phyloP scores from a whole-genome alignment of 108 stramenopile species.

The Chaetoceros tenuissimus region DNA sequence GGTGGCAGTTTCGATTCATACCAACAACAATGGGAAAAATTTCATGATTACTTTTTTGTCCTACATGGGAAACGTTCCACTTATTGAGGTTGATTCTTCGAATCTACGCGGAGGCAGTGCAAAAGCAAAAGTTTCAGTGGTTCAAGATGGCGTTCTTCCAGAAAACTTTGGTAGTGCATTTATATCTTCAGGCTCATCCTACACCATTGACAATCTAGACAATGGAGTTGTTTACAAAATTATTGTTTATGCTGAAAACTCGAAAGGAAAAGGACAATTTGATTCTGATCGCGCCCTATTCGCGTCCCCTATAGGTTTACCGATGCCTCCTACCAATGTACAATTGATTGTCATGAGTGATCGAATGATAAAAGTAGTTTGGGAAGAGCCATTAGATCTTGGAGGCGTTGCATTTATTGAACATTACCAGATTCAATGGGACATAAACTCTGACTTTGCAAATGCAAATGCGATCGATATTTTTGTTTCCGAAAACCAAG shows the following conservation, averaged over 20 bases:
- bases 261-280: conserved; percentile 46
- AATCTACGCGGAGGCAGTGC: conserved; percentile 64
- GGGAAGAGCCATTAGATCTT: conserved; percentile 37
- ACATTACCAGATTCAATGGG: conserved; percentile 72
- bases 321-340: conserved; percentile 30
- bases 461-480: conserved; percentile 22
- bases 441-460: conserved; percentile 25
- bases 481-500: neutral
- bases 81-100: conserved; percentile 50
- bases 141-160: conserved; percentile 40
- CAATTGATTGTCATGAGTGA: conserved; percentile 50
- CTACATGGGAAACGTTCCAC: conserved; percentile 26
- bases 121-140: conserved; percentile 38
- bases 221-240: conserved; percentile 42
- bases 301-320: conserved; percentile 44
- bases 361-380: conserved; percentile 52
- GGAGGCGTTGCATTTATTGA: conserved; percentile 48
- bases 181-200: conserved; percentile 1
- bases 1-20: conserved; percentile 45
- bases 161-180: conserved; percentile 22
- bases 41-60: conserved; percentile 73
- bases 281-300: conserved; percentile 19
- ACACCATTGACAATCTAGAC: conserved; percentile 23
- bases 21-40: conserved; percentile 80
- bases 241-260: conserved; percentile 39